Evolutionary conservation across 1,284 basidiomycete genomes (phyloP), one percentile per base, ranked within the genome.

Genomic region (Coniophora puteana): DNA sequence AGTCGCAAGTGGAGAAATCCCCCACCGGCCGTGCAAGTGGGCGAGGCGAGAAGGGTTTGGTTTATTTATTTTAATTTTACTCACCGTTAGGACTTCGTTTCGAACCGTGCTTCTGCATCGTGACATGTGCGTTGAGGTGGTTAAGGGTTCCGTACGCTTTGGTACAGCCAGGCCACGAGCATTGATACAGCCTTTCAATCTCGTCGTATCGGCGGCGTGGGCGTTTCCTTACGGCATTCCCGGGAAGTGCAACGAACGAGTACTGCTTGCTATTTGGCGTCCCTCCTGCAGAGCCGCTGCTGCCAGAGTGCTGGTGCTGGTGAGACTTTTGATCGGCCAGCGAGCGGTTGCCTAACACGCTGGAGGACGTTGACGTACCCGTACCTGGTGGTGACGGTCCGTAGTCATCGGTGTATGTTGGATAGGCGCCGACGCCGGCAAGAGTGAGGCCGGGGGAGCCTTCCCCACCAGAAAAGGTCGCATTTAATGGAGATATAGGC

Each of bases 71-170:
- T 12, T 5, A 2, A 23, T 20, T 11, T 14, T 21, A 70, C 80
- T 61, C 54, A 92, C 89, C 89, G 47, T 76, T 78, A 7, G 92
- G 91, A 58, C 77, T 86, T 38, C 91, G 78, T 65, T 92, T 93
- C 13, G 69, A 43, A 29, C 91, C 91, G 57, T 94, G 91, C 64
- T 89, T 89, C 63, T 93, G 92, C 89, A 93, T 93, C 17, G 81
- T 86, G 48, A 94, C 89, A 61, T 94, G 91, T 14, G 91, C 90
- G 58, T 94, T 94, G 48, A 94, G 74, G 61, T 94, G 91, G 62
- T 94, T 94, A 31, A 94, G 73, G 5, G 89, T 93, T 16, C 89
- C 89, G 56, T 93, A 92, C 34, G 85, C 74, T 65, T 94, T 94
- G 29, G 78, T 73, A 63, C 91, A 94, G 34, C 87, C 84, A 2